phyloP scores from a whole-genome alignment of 768 basidiomycete species.

The Leucosporidium creatinivorum region DNA sequence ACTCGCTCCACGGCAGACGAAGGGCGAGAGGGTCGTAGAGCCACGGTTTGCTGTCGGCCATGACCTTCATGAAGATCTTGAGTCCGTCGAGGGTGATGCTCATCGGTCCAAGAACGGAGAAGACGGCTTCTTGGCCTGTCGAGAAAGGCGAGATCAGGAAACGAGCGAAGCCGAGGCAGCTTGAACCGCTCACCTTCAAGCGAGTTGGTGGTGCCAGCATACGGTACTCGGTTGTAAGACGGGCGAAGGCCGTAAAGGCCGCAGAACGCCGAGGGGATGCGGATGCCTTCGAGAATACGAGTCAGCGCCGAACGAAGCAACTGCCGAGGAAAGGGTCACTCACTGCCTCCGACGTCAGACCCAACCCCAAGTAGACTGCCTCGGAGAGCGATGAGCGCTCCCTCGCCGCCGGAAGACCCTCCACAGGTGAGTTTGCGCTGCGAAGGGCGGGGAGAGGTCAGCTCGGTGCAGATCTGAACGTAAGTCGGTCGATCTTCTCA shows the following conservation, averaged over 20 bases:
- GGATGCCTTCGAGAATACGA: slow-evolving; percentile 43
- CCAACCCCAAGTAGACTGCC: slow-evolving; percentile 38
- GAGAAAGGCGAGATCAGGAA: not conserved
- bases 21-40: slow-evolving; percentile 55
- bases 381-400: slow-evolving; percentile 36
- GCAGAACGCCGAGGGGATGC: slow-evolving; percentile 61
- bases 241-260: slow-evolving; percentile 67
- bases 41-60: slow-evolving; percentile 61
- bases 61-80: slow-evolving; percentile 58
- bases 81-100: slow-evolving; percentile 55
- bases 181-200: slow-evolving; percentile 45
- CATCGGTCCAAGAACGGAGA: slow-evolving; percentile 69
- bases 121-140: slow-evolving; percentile 59
- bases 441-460: not conserved
- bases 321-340: not conserved
- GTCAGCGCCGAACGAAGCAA: not conserved
- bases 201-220: slow-evolving; percentile 56
- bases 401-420: slow-evolving; percentile 39
- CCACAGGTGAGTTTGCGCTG: slow-evolving; percentile 35
- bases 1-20: slow-evolving; percentile 57
- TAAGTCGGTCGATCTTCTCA: not conserved
- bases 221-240: slow-evolving; percentile 63
- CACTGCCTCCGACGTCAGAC: slow-evolving; percentile 46
- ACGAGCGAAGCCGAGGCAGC: not conserved
- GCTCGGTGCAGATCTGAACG: too few relatives aligned